Evolutionary conservation across 257 asterid genomes (phyloP).

Genomic region (Vinca minor): DNA sequence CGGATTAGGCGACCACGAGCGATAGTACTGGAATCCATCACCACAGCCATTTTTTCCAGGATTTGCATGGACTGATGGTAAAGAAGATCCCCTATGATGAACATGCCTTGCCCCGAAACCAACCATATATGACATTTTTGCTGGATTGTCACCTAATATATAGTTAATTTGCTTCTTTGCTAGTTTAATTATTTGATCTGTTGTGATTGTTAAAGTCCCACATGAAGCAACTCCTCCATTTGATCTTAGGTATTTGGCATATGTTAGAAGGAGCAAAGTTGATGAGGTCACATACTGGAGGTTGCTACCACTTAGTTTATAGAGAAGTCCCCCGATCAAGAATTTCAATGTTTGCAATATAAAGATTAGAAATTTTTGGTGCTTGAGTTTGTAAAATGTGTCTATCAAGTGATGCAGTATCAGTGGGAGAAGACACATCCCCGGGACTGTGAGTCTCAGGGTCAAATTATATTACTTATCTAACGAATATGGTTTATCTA

Average conservation of each 20-base stretch:
- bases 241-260: slow-evolving; percentile 46
- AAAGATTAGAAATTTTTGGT: no score
- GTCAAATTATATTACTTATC: no score
- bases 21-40: slow-evolving; percentile 42
- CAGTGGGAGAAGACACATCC: no score
- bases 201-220: slow-evolving; percentile 35
- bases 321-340: slow-evolving; percentile 51
- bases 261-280: slow-evolving; percentile 49
- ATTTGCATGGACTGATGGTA: slow-evolving; percentile 39
- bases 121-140: slow-evolving; percentile 62
- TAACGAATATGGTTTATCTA: no score
- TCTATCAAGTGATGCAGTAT: no score
- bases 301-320: slow-evolving; percentile 52
- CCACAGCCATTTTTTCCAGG: slow-evolving; percentile 34
- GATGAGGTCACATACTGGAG: slow-evolving; percentile 77
- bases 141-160: slow-evolving; percentile 66
- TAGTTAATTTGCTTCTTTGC: slow-evolving; percentile 71
- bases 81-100: slow-evolving; percentile 63
- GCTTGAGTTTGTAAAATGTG: no score
- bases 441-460: no score
- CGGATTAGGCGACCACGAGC: slow-evolving; percentile 48
- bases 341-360: no score
- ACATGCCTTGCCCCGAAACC: slow-evolving; percentile 55
- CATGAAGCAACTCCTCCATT: slow-evolving; percentile 37
- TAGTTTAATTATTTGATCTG: slow-evolving; percentile 32